phyloP scores from a whole-genome alignment of 2,329 filamentous ascomycete genomes.

The Colletotrichum coccodes region DNA sequence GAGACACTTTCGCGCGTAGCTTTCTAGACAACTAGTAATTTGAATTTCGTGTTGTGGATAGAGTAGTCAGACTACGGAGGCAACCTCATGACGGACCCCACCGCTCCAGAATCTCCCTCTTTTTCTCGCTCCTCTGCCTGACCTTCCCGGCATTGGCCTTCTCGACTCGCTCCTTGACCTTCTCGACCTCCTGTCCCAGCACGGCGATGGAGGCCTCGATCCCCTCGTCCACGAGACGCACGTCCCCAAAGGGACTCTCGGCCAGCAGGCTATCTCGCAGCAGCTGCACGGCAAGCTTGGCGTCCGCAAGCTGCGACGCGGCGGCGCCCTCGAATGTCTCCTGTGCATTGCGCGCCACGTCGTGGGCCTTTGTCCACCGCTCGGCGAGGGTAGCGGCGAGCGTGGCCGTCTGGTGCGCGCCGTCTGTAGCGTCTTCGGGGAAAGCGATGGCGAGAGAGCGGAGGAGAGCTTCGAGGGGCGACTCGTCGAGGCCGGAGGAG shows the following conservation, averaged over 20 bases:
- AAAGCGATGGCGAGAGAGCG: constrained; percentile 56
- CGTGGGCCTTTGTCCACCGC: constrained; percentile 52
- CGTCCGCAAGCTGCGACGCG: constrained; percentile 56
- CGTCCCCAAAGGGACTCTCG: constrained; percentile 57
- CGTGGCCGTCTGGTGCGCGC: constrained; percentile 39
- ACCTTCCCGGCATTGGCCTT: constrained; percentile 49
- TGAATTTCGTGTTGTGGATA: neutral
- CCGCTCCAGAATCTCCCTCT: constrained; percentile 58
- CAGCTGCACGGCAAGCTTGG: constrained; percentile 57
- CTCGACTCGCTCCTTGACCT: constrained; percentile 50
- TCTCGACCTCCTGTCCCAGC: constrained; percentile 55
- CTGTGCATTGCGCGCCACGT: constrained; percentile 57
- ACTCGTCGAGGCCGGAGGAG: constrained; percentile 47
- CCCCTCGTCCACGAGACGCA: constrained; percentile 62
- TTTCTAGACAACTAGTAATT: no score
- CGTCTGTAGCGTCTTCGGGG: constrained; percentile 44
- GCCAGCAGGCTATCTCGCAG: constrained; percentile 63
- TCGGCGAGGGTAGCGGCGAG: constrained; percentile 51
- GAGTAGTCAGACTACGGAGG: neutral
- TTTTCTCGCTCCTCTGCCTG: constrained; percentile 54
- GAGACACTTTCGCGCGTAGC: neutral
- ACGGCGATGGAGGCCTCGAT: constrained; percentile 61
- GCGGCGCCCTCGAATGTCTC: constrained; percentile 58
- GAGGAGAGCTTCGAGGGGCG: constrained; percentile 59
- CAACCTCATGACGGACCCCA: constrained; percentile 44